Evolutionary conservation across 148 eudicot genomes (phyloP).

Genomic region (Persicaria maculosa): DNA sequence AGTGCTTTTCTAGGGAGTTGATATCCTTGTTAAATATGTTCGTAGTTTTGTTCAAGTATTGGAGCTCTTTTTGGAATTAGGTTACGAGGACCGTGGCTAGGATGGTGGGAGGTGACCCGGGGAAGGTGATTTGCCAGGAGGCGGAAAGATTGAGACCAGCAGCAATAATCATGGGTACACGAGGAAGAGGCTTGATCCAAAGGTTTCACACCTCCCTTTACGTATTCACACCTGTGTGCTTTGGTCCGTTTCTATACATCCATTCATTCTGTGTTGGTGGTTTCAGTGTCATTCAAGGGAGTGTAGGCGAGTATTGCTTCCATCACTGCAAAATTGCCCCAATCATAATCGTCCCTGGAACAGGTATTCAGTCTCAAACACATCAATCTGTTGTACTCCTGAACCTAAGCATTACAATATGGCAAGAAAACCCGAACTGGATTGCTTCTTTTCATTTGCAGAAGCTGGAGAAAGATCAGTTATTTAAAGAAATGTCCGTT

Average conservation of each 20-base stretch:
- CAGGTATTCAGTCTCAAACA: conserved; percentile 36
- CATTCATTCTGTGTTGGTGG: background rate
- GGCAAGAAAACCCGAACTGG: background rate
- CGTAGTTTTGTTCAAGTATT: background rate
- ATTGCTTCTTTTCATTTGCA: conserved; percentile 17
- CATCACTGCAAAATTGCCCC: conserved; percentile 88
- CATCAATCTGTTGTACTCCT: background rate
- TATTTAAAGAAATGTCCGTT: conserved; percentile 19
- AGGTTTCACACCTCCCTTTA: conserved; percentile 30
- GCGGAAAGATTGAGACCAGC: conserved; percentile 82
- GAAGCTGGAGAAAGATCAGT: conserved; percentile 82
- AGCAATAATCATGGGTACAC: conserved; percentile 77
- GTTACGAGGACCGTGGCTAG: conserved; percentile 56
- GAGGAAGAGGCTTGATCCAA: conserved; percentile 78
- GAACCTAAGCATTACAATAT: background rate
- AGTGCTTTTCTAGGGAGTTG: background rate
- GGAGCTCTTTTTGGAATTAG: conserved; percentile 24
- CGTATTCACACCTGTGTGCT: background rate
- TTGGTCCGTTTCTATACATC: background rate
- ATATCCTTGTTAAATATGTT: background rate
- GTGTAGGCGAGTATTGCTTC: conserved; percentile 84
- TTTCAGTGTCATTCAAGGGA: conserved; percentile 80
- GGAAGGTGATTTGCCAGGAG: conserved; percentile 80
- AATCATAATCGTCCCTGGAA: conserved; percentile 75
- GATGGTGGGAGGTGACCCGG: conserved; percentile 85